Evolutionary conservation across 805 yeast genomes (phyloP), one percentile per base, ranked within the genome.

Genomic region (Candida boleticola): DNA sequence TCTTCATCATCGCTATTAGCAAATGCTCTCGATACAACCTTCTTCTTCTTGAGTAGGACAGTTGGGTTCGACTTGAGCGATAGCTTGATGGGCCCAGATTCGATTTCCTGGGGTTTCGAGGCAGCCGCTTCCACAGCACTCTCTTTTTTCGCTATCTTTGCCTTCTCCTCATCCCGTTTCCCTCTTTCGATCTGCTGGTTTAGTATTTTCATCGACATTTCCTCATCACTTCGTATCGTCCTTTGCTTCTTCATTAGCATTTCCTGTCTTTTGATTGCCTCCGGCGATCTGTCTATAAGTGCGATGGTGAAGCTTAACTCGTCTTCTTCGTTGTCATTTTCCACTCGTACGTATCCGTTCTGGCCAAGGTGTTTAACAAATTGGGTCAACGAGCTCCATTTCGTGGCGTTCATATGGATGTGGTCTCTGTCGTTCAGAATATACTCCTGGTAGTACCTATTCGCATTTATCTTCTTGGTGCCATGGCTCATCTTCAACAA

Each of bases 341-440:
- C 68, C 1, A 87, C 83, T 19, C 66, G 61, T 20, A 88, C 77
- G 3, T 74, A 57, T 0, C 87, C 86, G 16, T 70, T 64, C 10
- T 70, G 64, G 1, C 80, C 83, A 48, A 90, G 62, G 49, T 78
- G 66, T 44, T 77, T 74, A 17, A 88, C 73, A 55, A 92, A 88
- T 31, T 78, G 74, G 0, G 89, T 76, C 36, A 93, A 63, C 1
- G 85, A 76, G 3, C 73, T 60, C 88, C 95, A 93, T 44, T 73
- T 73, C 0, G 99, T 93, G 1, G 97, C 82, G 52, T 89, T 89
- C 83, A 93, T 79, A 61, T 92, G 99, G 9, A 89, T 68, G 61
- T 93, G 98, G 43, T 86, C 79, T 53, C 79, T 79, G 58, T 92
- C 87, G 45, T 77, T 74, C 27, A 66, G 47, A 43, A 93, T 92